Evolutionary conservation across 2,329 filamentous ascomycete genomes (phyloP), one percentile per base, ranked within the genome.

Genomic region (Trichoderma oligosporum): DNA sequence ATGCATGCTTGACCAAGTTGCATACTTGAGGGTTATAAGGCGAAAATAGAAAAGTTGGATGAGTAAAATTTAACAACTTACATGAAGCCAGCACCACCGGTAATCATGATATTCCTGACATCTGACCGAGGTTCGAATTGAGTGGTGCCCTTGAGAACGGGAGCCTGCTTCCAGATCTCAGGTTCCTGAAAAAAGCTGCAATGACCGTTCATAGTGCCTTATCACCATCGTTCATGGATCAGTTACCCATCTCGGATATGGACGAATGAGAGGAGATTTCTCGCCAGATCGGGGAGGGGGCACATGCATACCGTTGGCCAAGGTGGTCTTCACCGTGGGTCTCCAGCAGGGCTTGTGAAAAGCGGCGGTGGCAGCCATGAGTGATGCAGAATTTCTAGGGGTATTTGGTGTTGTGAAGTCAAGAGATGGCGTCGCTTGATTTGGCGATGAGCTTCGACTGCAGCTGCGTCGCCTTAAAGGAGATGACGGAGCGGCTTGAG

Each of bases 81-180:
- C 88, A 93, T 92, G 77, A 94, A 94, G 64, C 89, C 89, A 61
- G 88, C 89, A 54, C 89, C 89, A 48, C 89, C 89, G 18, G 89
- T 93, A 61, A 94, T 82, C 80, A 93, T 86, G 65, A 93, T 91
- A 67, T 91, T 92, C 71, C 83, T 87, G 55, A 89, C 84, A 71
- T 87, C 84, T 22, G 79, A 75, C 4, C 86, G 76, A 41, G 87
- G 84, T 66, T 86, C 82, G 64, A 88, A 92, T 62, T 82, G 84
- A 60, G 87, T 89, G 63, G 79, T 84, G 33, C 88, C 88, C 9
- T 71, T 85, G 55, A 91, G 76, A 25, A 90, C 69, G 16, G 88
- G 88, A 2, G 88, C 87, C 47, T 86, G 79, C 65, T 84, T 84
- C 86, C 87, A 91, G 60, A 89, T 72, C 35, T 85, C 84, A 61